These are phyloP conservation scores for Aquilaria agallochum DNA, from an alignment of 441 rosid genomes.

Conservation along the genomic window DNA sequence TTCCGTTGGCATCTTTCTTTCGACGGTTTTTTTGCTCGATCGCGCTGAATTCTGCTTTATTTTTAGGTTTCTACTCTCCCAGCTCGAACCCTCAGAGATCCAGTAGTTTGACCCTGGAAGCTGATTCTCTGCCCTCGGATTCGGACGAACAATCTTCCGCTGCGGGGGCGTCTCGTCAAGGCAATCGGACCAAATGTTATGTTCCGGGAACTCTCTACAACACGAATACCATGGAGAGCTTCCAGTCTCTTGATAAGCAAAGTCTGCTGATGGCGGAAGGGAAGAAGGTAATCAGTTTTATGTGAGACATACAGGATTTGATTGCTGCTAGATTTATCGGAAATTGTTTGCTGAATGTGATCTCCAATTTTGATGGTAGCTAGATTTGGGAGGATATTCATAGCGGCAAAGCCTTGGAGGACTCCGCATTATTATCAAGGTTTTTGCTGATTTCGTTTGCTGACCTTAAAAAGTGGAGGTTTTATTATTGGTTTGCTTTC, in stretches of 20 bases:
- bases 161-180: slow-evolving; percentile 20
- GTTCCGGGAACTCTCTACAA: slow-evolving; percentile 83
- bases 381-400: slow-evolving; percentile 96
- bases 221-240: slow-evolving; percentile 78
- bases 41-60: background rate
- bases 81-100: slow-evolving; percentile 82
- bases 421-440: slow-evolving; percentile 58
- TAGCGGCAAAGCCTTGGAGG: slow-evolving; percentile 74
- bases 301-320: slow-evolving; percentile 2
- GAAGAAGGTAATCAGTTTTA: slow-evolving; percentile 43
- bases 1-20: background rate
- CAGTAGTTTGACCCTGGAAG: slow-evolving; percentile 60
- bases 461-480: slow-evolving; percentile 88
- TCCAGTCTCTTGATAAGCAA: slow-evolving; percentile 57
- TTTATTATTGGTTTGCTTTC: slow-evolving; percentile 89
- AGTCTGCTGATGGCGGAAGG: slow-evolving; percentile 67
- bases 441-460: slow-evolving; percentile 84
- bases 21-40: background rate
- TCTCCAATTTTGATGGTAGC: slow-evolving; percentile 10
- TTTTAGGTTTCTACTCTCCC: slow-evolving; percentile 88
- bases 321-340: background rate
- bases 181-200: slow-evolving; percentile 78
- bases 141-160: slow-evolving; percentile 29
- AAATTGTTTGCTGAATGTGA: background rate
- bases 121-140: slow-evolving; percentile 61